Percentiles rank a stretch among this genome's conserved stretches.
These are phyloP conservation scores for Lagerstroemia speciosa DNA, from an alignment of 345 rosid genomes.

Conservation along the genomic window DNA sequence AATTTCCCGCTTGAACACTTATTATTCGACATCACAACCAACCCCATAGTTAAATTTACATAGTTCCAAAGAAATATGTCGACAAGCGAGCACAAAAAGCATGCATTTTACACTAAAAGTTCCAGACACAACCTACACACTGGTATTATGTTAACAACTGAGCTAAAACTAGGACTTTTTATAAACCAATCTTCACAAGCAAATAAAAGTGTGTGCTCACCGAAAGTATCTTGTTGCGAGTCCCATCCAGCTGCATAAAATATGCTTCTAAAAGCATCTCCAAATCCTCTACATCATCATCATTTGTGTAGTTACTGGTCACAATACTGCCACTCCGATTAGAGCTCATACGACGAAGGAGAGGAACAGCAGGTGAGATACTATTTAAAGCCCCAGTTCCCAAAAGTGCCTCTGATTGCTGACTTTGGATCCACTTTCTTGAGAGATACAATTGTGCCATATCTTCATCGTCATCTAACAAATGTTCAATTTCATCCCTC, in stretches of 20 bases:
- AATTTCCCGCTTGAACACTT: not conserved
- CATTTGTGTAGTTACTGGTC: slow-evolving; percentile 40
- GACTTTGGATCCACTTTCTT: slow-evolving; percentile 69
- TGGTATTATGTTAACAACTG: not conserved
- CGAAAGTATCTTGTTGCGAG: slow-evolving; percentile 81
- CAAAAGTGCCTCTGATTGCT: slow-evolving; percentile 53
- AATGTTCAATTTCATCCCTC: slow-evolving; percentile 85
- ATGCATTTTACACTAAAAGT: not conserved
- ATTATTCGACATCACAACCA: not conserved
- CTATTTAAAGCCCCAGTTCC: slow-evolving; percentile 37
- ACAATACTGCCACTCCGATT: slow-evolving; percentile 53
- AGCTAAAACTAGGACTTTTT: not conserved
- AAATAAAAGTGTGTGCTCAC: slow-evolving; percentile 29
- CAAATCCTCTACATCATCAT: slow-evolving; percentile 71
- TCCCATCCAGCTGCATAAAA: slow-evolving; percentile 93
- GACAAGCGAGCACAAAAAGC: not conserved
- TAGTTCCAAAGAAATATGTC: not conserved
- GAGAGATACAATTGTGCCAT: slow-evolving; percentile 77
- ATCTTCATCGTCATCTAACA: slow-evolving; percentile 80
- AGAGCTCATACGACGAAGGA: slow-evolving; percentile 39
- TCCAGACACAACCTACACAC: not conserved
- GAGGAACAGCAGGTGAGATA: slow-evolving; percentile 21
- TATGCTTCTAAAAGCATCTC: slow-evolving; percentile 95
- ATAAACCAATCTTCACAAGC: not conserved
- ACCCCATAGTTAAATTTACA: not conserved